Evolutionary conservation across 768 basidiomycete genomes (phyloP).

Genomic region (Hygrocybe coccinea): DNA sequence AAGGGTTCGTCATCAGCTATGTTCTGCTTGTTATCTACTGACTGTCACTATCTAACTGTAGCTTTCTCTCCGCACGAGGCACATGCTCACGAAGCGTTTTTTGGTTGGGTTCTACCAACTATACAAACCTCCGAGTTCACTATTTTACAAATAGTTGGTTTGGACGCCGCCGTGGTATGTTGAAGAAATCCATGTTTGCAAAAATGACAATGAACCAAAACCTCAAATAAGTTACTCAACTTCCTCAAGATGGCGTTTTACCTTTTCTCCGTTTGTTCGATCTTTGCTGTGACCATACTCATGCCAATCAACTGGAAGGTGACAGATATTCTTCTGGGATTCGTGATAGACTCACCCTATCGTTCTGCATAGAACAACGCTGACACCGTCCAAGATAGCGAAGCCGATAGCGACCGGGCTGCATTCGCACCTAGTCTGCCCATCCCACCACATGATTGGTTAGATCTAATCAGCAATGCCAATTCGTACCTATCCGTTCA

Average conservation of each 20-base stretch:
- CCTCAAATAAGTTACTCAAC: slow-evolving; percentile 63
- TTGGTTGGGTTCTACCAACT: slow-evolving; percentile 96
- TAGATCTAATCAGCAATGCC: slow-evolving; percentile 86
- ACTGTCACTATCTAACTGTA: background rate
- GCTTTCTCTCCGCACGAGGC: slow-evolving; percentile 88
- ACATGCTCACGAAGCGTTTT: slow-evolving; percentile 79
- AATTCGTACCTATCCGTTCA: slow-evolving; percentile 86
- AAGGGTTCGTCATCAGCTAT: slow-evolving; percentile 55
- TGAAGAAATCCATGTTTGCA: background rate
- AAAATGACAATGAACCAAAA: background rate
- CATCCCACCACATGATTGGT: slow-evolving; percentile 53
- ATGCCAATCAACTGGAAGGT: slow-evolving; percentile 96
- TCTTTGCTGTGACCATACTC: slow-evolving; percentile 76
- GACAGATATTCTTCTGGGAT: background rate
- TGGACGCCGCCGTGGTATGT: slow-evolving; percentile 93
- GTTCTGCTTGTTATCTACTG: background rate
- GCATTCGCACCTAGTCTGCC: slow-evolving; percentile 27
- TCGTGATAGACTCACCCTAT: background rate
- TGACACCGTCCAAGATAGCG: slow-evolving; percentile 21
- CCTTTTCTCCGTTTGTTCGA: slow-evolving; percentile 80
- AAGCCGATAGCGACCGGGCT: slow-evolving; percentile 50
- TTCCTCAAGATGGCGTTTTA: slow-evolving; percentile 96
- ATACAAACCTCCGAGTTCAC: slow-evolving; percentile 87
- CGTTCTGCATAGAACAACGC: slow-evolving; percentile 9
- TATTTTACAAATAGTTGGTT: slow-evolving; percentile 90